These are phyloP conservation scores for Fusarium sp. DNA, from an alignment of 2,329 filamentous ascomycete genomes.

Conservation along the genomic window DNA sequence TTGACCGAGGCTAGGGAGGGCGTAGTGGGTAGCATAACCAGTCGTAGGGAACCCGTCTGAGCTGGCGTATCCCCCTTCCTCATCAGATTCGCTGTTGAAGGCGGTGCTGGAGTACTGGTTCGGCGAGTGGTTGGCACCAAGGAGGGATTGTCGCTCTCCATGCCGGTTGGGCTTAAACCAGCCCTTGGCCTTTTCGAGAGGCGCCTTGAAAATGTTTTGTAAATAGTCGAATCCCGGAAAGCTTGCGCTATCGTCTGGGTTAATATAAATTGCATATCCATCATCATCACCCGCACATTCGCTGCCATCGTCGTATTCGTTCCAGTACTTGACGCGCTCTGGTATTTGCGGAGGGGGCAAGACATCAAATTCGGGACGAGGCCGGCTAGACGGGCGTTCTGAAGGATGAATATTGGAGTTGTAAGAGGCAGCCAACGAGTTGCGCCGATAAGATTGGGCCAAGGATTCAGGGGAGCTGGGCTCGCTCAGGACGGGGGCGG, in stretches of 20 bases:
- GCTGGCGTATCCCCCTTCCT: constrained; percentile 61
- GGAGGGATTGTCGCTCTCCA: constrained; percentile 44
- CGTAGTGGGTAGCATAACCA: constrained; percentile 64
- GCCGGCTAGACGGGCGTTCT: constrained; percentile 43
- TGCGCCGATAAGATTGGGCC: constrained; percentile 24
- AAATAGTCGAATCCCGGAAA: constrained; percentile 72
- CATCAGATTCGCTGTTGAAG: constrained; percentile 51
- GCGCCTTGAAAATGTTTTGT: constrained; percentile 58
- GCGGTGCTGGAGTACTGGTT: constrained; percentile 45
- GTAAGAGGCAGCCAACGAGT: constrained; percentile 22
- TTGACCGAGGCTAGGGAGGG: constrained; percentile 60
- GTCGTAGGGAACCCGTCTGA: constrained; percentile 58
- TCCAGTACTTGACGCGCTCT: constrained; percentile 71
- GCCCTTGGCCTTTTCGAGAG: constrained; percentile 59
- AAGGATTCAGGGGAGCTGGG: constrained; percentile 51
- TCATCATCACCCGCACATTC: constrained; percentile 64
- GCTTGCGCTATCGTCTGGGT: constrained; percentile 67
- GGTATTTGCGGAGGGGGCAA: constrained; percentile 44
- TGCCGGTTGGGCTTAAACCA: constrained; percentile 55
- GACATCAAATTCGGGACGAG: constrained; percentile 44
- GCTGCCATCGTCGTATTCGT: constrained; percentile 84
- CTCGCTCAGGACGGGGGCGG: constrained; percentile 52
- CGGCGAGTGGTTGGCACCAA: constrained; percentile 40
- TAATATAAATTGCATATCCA: constrained; percentile 75
- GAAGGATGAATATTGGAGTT: background rate